Percentiles rank a stretch among this genome's conserved stretches.
Evolutionary conservation across 495 filamentous ascomycete species (phyloP).

Genomic region (Hypomontagnella submonticulosa): DNA sequence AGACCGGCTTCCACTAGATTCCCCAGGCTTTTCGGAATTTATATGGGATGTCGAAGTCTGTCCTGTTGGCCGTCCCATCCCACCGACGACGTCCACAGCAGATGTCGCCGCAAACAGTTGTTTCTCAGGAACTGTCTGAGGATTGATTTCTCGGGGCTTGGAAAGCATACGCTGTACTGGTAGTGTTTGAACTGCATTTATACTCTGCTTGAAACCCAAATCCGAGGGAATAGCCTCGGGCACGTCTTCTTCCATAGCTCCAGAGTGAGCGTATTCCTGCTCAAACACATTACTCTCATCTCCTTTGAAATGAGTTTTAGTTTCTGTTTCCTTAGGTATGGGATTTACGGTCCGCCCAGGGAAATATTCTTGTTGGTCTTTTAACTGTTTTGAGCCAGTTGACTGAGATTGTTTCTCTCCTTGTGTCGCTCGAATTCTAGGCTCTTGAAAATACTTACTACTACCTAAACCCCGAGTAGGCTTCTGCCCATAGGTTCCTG

Average conservation of each 20-base stretch:
- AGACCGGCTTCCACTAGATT: no score
- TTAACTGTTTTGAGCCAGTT: constrained; percentile 1
- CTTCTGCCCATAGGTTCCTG: constrained; percentile 15
- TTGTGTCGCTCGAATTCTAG: neutral
- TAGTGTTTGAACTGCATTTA: neutral
- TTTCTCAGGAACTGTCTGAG: neutral
- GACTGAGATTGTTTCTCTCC: neutral
- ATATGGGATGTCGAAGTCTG: no score
- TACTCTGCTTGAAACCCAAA: neutral
- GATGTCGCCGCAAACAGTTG: no score
- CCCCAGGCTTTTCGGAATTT: no score
- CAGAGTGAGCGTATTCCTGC: neutral
- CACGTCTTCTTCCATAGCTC: neutral
- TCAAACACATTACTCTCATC: neutral
- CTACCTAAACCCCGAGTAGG: neutral
- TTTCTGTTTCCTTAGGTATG: neutral
- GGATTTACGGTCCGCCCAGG: neutral
- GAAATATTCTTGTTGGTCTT: neutral
- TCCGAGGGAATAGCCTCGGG: neutral
- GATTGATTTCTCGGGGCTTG: neutral
- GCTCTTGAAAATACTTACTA: neutral
- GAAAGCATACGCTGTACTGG: neutral
- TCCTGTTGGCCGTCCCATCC: no score
- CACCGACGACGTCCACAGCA: no score
- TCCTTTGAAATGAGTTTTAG: neutral